These are phyloP conservation scores for Auriscalpium vulgare DNA, from an alignment of 768 basidiomycete species.

Conservation along the genomic window DNA sequence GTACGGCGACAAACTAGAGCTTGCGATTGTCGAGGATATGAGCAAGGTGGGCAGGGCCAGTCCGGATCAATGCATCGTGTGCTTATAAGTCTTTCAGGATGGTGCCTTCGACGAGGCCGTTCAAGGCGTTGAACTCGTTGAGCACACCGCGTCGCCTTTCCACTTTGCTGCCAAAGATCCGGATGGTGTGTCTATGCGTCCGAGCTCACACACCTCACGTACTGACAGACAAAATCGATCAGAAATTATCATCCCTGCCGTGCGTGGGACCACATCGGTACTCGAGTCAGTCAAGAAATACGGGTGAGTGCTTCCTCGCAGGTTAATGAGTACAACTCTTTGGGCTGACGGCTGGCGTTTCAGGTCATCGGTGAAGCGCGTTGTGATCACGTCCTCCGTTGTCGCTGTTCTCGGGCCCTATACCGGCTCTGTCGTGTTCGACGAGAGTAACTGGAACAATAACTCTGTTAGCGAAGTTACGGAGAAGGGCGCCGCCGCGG, in stretches of 20 bases:
- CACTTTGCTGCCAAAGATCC: conserved; percentile 18
- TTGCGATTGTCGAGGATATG: conserved; percentile 40
- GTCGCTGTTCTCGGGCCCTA: conserved; percentile 20
- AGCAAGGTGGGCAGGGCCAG: conserved; percentile 22
- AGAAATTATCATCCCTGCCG: conserved; percentile 31
- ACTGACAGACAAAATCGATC: background rate
- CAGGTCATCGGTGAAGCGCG: conserved; percentile 29
- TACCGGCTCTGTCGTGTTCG: background rate
- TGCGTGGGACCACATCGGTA: conserved; percentile 30
- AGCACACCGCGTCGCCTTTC: conserved; percentile 27
- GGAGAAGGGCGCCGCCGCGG: conserved; percentile 23
- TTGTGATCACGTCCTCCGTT: conserved; percentile 36
- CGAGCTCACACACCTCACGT: background rate
- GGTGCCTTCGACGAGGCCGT: conserved; percentile 37
- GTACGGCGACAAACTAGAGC: conserved; percentile 29
- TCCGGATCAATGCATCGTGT: background rate
- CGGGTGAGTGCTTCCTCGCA: conserved; percentile 15
- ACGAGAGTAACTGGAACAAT: conserved; percentile 26
- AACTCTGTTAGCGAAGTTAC: conserved; percentile 19
- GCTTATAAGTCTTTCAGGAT: background rate
- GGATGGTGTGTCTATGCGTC: conserved; percentile 4
- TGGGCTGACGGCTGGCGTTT: background rate
- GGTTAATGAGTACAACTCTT: background rate
- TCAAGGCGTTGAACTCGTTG: conserved; percentile 33
- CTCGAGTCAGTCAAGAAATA: conserved; percentile 26